phyloP scores from a whole-genome alignment of 169 alveolate genomes.

The Babesia gibsoni region DNA sequence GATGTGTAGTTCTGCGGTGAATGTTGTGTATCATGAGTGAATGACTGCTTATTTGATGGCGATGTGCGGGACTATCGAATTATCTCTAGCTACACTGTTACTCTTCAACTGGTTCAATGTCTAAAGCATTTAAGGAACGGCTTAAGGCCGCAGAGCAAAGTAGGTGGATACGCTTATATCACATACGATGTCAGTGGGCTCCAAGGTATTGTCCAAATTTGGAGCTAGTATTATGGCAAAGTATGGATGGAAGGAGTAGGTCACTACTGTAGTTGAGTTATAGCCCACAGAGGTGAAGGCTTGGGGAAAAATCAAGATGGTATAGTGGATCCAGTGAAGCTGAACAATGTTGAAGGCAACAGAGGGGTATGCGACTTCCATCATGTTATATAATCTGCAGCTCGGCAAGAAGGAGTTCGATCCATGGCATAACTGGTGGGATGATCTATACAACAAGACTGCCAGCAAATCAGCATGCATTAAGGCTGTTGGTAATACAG shows the following conservation, averaged over 20 bases:
- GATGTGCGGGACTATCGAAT: too few relatives aligned
- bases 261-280: not conserved
- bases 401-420: constrained; percentile 27
- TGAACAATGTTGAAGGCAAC: constrained; percentile 15
- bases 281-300: constrained; percentile 46
- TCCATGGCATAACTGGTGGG: constrained; percentile 67
- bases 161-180: not conserved
- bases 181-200: not conserved
- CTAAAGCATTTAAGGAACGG: constrained; percentile 25
- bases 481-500: too few relatives aligned
- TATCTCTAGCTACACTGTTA: too few relatives aligned
- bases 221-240: constrained; percentile 58
- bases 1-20: not conserved
- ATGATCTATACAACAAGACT: constrained; percentile 50
- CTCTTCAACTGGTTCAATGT: too few relatives aligned
- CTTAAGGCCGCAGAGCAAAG: not conserved
- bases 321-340: constrained; percentile 33
- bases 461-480: constrained; percentile 47
- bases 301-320: constrained; percentile 55
- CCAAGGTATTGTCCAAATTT: constrained; percentile 19
- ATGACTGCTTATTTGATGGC: constrained; percentile 21
- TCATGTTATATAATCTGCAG: not conserved
- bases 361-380: constrained; percentile 31
- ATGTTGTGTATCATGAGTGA: too few relatives aligned
- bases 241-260: constrained; percentile 65